A percentile compares a stretch with the other conserved stretches of the same genome.
These are phyloP conservation scores for Aspergillus felis DNA, from an alignment of 2,329 filamentous ascomycete species.

Conservation along the genomic window DNA sequence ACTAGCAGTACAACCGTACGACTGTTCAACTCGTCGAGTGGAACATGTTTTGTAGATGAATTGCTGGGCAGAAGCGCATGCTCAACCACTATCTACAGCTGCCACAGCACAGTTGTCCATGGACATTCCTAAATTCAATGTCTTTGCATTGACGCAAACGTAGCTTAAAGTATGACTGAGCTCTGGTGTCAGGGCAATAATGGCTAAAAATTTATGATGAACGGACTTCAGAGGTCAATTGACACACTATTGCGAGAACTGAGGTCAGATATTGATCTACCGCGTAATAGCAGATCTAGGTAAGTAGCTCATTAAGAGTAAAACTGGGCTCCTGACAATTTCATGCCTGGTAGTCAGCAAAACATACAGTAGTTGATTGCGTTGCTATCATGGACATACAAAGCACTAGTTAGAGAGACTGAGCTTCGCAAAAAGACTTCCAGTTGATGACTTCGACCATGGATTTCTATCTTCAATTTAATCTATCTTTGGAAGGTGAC, in stretches of 20 bases:
- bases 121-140: too few relatives aligned
- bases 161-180: neutral
- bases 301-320: neutral
- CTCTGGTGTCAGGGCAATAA: neutral
- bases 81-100: neutral
- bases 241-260: neutral
- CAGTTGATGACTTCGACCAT: neutral
- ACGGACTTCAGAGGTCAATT: neutral
- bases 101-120: neutral
- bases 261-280: neutral
- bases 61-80: neutral
- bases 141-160: neutral
- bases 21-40: neutral
- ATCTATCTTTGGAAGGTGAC: slow-evolving; percentile 9
- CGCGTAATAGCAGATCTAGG: neutral
- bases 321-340: neutral
- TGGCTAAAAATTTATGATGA: neutral
- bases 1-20: neutral
- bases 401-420: neutral
- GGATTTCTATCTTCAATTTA: neutral
- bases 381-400: neutral
- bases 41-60: neutral
- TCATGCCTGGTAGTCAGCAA: neutral
- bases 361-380: neutral
- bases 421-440: too few relatives aligned